phyloP scores from a whole-genome alignment of 495 filamentous ascomycete genomes.

The Corynascus novoguineensis region DNA sequence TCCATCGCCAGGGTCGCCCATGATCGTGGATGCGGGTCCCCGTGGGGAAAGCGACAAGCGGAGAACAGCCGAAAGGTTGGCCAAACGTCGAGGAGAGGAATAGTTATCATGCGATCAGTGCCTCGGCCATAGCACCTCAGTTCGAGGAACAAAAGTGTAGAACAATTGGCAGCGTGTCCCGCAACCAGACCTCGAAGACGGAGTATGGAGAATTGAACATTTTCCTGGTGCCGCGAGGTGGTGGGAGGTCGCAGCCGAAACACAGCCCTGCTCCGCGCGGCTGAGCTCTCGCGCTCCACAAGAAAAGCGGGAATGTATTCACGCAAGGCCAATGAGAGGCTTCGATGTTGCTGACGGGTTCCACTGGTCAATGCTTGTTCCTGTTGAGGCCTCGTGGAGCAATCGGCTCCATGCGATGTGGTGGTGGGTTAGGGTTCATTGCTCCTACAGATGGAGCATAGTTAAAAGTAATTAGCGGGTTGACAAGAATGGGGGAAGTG shows the following conservation, averaged over 20 bases:
- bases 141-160: background rate
- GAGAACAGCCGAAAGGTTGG: constrained; percentile 9
- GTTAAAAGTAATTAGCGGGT: too few relatives aligned
- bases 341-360: background rate
- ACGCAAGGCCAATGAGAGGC: constrained; percentile 2
- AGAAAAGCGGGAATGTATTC: constrained; percentile 12
- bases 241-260: background rate
- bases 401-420: too few relatives aligned
- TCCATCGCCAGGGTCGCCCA: constrained; percentile 28
- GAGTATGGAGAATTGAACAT: too few relatives aligned
- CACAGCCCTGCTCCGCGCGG: constrained; percentile 18
- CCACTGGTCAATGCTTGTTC: constrained; percentile 16
- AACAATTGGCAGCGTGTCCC: too few relatives aligned
- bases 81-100: background rate
- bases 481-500: too few relatives aligned
- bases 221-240: too few relatives aligned
- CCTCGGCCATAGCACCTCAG: background rate
- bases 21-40: constrained; percentile 16
- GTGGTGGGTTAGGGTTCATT: too few relatives aligned
- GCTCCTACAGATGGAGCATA: too few relatives aligned
- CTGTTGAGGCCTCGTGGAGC: background rate
- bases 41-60: constrained; percentile 7
- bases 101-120: background rate
- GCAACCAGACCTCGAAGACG: too few relatives aligned
- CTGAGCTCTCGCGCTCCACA: constrained; percentile 11